A percentile compares a stretch with the other conserved stretches of the same genome.
These are phyloP conservation scores for Vitis hybrid DNA, from an alignment of 177 flowering plant species.

Conservation along the genomic window DNA sequence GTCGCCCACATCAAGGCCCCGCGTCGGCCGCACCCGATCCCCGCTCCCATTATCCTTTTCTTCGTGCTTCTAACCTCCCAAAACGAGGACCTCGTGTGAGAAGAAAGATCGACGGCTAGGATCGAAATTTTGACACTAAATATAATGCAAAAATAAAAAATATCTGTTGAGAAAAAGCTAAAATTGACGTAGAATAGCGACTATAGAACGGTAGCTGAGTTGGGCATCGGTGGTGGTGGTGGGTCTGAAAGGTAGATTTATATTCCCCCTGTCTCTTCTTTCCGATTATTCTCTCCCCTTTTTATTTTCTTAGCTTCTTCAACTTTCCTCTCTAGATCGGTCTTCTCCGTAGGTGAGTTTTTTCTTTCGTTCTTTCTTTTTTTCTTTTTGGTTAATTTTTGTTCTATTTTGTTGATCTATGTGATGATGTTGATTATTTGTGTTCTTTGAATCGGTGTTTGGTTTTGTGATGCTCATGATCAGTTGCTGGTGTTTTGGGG, in stretches of 20 bases:
- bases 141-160: no score
- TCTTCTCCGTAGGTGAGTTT: neutral
- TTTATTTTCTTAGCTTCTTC: neutral
- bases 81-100: neutral
- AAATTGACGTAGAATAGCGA: no score
- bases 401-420: no score
- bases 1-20: neutral
- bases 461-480: no score
- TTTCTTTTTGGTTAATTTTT: neutral
- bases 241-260: neutral
- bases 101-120: neutral
- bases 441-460: no score
- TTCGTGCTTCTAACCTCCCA: neutral
- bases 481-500: no score
- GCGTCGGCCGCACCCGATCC: neutral
- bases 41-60: neutral
- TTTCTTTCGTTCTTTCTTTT: neutral
- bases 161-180: no score
- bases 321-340: constrained; percentile 4
- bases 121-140: neutral
- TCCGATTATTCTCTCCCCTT: neutral
- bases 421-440: no score
- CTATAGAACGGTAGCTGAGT: neutral
- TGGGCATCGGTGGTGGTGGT: neutral
- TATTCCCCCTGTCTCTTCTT: neutral